These are phyloP conservation scores for Colletotrichum zoysiae DNA, from an alignment of 2,329 filamentous ascomycete species.

Conservation along the genomic window DNA sequence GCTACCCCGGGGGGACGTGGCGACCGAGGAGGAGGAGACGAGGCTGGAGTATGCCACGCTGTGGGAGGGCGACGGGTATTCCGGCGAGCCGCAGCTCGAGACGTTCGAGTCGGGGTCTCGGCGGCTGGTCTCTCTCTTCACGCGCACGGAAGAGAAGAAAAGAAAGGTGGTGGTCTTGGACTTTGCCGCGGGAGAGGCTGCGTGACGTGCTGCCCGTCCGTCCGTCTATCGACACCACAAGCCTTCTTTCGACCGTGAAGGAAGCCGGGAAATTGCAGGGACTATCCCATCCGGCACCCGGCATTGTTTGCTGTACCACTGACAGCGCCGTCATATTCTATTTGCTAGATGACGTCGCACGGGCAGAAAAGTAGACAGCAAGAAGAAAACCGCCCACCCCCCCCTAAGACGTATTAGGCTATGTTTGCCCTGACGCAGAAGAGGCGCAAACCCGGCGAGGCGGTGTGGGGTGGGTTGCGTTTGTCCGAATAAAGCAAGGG, in stretches of 20 bases:
- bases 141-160: constrained; percentile 35
- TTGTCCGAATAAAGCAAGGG: constrained; percentile 17
- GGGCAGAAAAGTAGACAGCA: background rate
- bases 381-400: background rate
- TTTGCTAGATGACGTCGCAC: constrained; percentile 23
- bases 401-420: background rate
- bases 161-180: constrained; percentile 36
- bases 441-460: constrained; percentile 18
- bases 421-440: constrained; percentile 11
- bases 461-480: constrained; percentile 18
- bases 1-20: background rate
- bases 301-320: background rate
- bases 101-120: constrained; percentile 28
- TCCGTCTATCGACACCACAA: background rate
- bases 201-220: background rate
- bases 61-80: constrained; percentile 32
- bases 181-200: constrained; percentile 20
- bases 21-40: background rate
- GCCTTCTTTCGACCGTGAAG: background rate
- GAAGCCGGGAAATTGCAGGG: background rate
- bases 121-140: constrained; percentile 29
- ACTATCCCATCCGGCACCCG: background rate
- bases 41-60: constrained; percentile 17
- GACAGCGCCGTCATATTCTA: background rate
- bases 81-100: constrained; percentile 37